Evolutionary conservation across 1,139 yeast species (phyloP).

Genomic region (Yamadazyma dendronema): DNA sequence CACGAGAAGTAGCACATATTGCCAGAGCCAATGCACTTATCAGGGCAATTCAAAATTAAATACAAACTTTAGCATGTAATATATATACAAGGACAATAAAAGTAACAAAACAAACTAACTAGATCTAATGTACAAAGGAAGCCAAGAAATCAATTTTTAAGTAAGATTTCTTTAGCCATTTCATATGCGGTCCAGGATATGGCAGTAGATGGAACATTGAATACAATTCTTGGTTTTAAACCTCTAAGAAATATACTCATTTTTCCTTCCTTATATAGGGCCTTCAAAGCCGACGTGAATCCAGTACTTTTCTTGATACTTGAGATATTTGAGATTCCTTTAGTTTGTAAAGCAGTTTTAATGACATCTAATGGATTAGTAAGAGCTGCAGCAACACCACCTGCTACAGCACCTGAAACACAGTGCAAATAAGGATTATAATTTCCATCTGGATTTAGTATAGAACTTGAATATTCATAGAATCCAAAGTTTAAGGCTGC

Average conservation of each 20-base stretch:
- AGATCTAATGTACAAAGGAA: background rate
- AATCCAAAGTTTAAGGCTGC: slow-evolving; percentile 94
- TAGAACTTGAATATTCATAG: slow-evolving; percentile 77
- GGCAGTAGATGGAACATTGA: slow-evolving; percentile 96
- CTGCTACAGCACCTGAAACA: slow-evolving; percentile 91
- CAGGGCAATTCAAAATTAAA: slow-evolving; percentile 17
- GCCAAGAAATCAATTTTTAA: slow-evolving; percentile 16
- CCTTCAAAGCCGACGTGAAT: slow-evolving; percentile 67
- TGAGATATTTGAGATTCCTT: slow-evolving; percentile 52
- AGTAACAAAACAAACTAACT: slow-evolving; percentile 2
- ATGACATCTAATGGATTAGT: slow-evolving; percentile 96
- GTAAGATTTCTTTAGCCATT: slow-evolving; percentile 81
- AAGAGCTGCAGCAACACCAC: slow-evolving; percentile 94
- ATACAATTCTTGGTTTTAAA: slow-evolving; percentile 84
- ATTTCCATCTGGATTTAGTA: slow-evolving; percentile 71
- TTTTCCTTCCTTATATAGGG: slow-evolving; percentile 68
- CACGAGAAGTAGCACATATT: slow-evolving; percentile 33
- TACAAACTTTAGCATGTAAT: background rate
- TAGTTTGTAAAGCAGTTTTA: slow-evolving; percentile 86
- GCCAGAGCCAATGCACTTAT: slow-evolving; percentile 30
- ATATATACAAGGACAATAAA: slow-evolving; percentile 9
- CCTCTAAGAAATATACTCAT: slow-evolving; percentile 76
- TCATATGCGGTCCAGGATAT: slow-evolving; percentile 98
- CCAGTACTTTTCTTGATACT: slow-evolving; percentile 63
- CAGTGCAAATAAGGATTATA: slow-evolving; percentile 94